These are phyloP conservation scores for Tubosaeta brunneosetosa DNA, from an alignment of 768 basidiomycete species.

Conservation along the genomic window DNA sequence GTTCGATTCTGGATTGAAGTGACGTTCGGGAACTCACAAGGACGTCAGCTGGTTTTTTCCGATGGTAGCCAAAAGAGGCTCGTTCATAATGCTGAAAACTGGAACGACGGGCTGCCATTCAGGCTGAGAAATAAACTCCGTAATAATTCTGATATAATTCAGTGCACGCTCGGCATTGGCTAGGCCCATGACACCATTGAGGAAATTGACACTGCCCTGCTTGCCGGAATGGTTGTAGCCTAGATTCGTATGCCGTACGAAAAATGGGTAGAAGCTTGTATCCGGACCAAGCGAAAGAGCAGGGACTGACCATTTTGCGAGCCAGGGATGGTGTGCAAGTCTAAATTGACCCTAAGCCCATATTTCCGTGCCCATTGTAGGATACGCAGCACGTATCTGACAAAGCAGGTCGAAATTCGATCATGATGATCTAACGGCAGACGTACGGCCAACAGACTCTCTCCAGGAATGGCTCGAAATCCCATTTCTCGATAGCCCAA, in stretches of 20 bases:
- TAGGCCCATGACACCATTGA: constrained; percentile 74
- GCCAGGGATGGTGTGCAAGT: constrained; percentile 77
- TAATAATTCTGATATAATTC: constrained; percentile 67
- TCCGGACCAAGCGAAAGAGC: not conserved
- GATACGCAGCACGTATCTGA: constrained; percentile 67
- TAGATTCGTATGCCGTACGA: constrained; percentile 16
- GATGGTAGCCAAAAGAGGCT: constrained; percentile 49
- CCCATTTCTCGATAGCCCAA: constrained; percentile 80
- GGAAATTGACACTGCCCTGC: constrained; percentile 56
- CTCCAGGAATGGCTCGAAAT: constrained; percentile 71
- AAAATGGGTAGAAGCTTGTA: not conserved
- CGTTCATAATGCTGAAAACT: constrained; percentile 62
- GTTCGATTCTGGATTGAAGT: not conserved
- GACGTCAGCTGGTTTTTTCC: constrained; percentile 49
- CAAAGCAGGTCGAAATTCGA: not conserved
- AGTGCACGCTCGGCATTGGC: constrained; percentile 81
- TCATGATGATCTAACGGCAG: not conserved
- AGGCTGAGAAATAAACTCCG: constrained; percentile 79
- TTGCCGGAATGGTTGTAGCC: constrained; percentile 61
- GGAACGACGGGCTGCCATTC: constrained; percentile 61
- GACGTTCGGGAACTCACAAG: constrained; percentile 48
- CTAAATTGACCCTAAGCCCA: constrained; percentile 77
- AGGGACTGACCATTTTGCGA: constrained; percentile 58
- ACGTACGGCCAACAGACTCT: constrained; percentile 70
- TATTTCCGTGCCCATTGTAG: constrained; percentile 87